A percentile compares a stretch with the other conserved stretches of the same genome.
Conservation (phyloP, 257 asterid species). For the Oldenlandia corymbosa region DNA sequence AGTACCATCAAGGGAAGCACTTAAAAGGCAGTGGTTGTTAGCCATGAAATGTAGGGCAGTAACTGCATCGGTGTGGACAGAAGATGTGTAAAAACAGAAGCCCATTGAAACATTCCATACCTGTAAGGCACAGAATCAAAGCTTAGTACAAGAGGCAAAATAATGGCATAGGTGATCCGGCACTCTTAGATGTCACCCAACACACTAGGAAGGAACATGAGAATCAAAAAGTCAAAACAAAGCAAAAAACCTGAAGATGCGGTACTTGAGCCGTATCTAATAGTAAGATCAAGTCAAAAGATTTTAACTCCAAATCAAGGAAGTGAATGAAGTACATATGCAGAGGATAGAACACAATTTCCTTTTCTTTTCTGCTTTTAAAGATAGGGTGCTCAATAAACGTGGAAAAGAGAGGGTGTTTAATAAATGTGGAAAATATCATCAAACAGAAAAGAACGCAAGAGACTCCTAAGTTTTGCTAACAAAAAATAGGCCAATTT, state of each 20-base stretch:
- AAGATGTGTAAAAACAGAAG: slow-evolving; percentile 81
- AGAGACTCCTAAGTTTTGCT: not conserved
- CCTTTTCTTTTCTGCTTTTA: too few species aligned
- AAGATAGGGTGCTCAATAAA: too few species aligned
- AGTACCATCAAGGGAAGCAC: slow-evolving; percentile 98
- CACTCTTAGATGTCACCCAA: not conserved
- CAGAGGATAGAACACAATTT: not conserved
- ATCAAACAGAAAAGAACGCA: not conserved
- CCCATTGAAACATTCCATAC: slow-evolving; percentile 97
- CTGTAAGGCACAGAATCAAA: slow-evolving; percentile 40
- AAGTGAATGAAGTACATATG: not conserved
- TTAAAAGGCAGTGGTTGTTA: slow-evolving; percentile 75
- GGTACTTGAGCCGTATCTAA: too few species aligned
- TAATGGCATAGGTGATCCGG: not conserved
- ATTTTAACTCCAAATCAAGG: not conserved
- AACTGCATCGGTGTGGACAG: slow-evolving; percentile 91
- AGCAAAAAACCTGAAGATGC: not conserved
- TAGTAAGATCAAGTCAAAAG: not conserved
- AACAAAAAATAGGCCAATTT: not conserved
- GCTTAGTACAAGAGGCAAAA: slow-evolving; percentile 4
- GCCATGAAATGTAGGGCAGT: slow-evolving; percentile 93
- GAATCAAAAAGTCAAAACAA: not conserved
- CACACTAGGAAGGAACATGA: not conserved
- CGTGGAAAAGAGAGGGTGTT: not conserved
- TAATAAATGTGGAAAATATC: too few species aligned